Conservation (phyloP, 1,284 basidiomycete genomes). For the Puccinia polysora region DNA sequence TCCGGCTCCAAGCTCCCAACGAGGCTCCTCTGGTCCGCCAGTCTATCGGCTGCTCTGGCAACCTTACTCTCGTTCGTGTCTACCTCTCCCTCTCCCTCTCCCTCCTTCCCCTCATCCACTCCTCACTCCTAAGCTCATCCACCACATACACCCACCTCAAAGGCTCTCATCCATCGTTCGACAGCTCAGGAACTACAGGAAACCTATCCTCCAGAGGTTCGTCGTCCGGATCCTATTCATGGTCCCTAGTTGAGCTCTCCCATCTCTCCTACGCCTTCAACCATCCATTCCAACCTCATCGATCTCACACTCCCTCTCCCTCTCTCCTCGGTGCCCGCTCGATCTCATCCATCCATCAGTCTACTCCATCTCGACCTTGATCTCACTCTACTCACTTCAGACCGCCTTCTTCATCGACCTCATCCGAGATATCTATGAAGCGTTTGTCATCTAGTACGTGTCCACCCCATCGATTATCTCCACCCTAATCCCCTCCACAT, state of each 20-base stretch:
- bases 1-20: conserved; percentile 17
- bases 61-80: conserved; percentile 34
- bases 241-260: conserved; percentile 51
- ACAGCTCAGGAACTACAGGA: conserved; percentile 49
- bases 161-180: conserved; percentile 36
- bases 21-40: conserved; percentile 22
- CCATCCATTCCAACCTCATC: conserved; percentile 8
- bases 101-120: too few relatives aligned
- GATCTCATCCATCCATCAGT: conserved; percentile 70
- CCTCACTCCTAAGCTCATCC: background rate
- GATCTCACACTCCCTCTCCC: background rate
- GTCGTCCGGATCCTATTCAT: conserved; percentile 95
- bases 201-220: conserved; percentile 61
- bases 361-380: conserved; percentile 83
- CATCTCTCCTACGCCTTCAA: background rate
- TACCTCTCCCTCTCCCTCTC: background rate
- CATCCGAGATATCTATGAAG: conserved; percentile 94
- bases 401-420: conserved; percentile 95
- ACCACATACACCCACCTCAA: background rate
- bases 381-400: conserved; percentile 88
- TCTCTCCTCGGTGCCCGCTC: background rate
- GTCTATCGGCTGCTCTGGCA: conserved; percentile 21
- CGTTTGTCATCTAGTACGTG: conserved; percentile 83
- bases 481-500: background rate
- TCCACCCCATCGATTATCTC: conserved; percentile 48